Evolutionary conservation across 106 monocot genomes (phyloP), one percentile per base, ranked within the genome.

Genomic region (Iris macrosiphon): DNA sequence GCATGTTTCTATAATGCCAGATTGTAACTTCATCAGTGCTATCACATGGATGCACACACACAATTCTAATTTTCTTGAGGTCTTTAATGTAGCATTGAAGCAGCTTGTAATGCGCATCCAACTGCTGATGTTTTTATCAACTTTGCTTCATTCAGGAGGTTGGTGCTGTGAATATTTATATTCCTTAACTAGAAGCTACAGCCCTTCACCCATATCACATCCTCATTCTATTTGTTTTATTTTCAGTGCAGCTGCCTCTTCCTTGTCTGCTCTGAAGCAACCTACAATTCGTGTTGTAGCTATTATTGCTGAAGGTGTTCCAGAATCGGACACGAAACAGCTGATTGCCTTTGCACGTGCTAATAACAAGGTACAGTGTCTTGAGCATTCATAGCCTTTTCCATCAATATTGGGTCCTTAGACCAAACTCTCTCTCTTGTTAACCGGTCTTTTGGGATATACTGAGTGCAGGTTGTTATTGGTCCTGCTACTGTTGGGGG

Each of bases 401-500:
- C 52, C 30, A 17, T 52, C 52, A 11, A 9, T 2, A 7, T 31
- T 1, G 17, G 13, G 17, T 29, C 27, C 20, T n/a, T n/a, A n/a
- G n/a, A n/a, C n/a, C n/a, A n/a, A n/a, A n/a, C n/a, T n/a, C 31
- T 53, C 39, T 27, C 10, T 5, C 42, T 51, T 47, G 12, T 5
- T 33, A 43, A 26, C 6, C 31, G 35, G 7, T 52, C 0, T 45
- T 53, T 48, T 23, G 40, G 19, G 3, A 9, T 40, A 54, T 66
- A 32, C 17, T 72, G 23, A 38, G 60, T 76, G 24, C 61, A 96
- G 95, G 96, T 98, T 29, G 52, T 98, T 33, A 75, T 90, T 73
- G 90, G 96, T 60, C 96, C 96, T 69, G 96, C 96, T 31, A 91
- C 96, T 56, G 96, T 98, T 73, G 96, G 96, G 29, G 96, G 90